Conservation (phyloP, 805 yeast genomes). For the Barnettozyma sp. region DNA sequence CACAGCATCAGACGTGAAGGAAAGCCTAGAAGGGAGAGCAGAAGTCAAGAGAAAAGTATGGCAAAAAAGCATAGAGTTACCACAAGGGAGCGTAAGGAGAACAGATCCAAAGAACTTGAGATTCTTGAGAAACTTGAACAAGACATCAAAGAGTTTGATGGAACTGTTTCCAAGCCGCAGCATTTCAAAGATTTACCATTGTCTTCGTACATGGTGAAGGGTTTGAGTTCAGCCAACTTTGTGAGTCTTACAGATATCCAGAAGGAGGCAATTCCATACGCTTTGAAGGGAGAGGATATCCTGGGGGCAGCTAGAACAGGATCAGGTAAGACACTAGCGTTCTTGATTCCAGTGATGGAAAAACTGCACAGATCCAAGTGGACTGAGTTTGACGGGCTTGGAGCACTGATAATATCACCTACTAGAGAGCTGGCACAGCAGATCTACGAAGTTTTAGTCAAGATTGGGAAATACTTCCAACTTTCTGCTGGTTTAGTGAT, state of each 20-base stretch:
- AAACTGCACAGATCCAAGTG: slow-evolving; percentile 42
- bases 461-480: slow-evolving; percentile 54
- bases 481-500: slow-evolving; percentile 59
- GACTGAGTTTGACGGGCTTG: slow-evolving; percentile 37
- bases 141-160: slow-evolving; percentile 49
- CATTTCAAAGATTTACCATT: slow-evolving; percentile 78
- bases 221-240: slow-evolving; percentile 74
- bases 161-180: slow-evolving; percentile 30
- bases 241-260: slow-evolving; percentile 83
- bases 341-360: slow-evolving; percentile 76
- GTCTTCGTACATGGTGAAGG: slow-evolving; percentile 54
- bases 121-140: slow-evolving; percentile 38
- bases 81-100: slow-evolving; percentile 31
- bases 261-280: slow-evolving; percentile 63
- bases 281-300: slow-evolving; percentile 81
- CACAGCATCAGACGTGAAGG: no score
- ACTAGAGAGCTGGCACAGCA: slow-evolving; percentile 68
- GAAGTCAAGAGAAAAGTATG: no score
- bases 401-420: slow-evolving; percentile 67
- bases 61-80: slow-evolving; percentile 30
- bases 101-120: slow-evolving; percentile 31
- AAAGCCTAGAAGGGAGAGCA: no score
- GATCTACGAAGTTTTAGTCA: slow-evolving; percentile 59
- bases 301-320: slow-evolving; percentile 97
- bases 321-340: slow-evolving; percentile 91